phyloP scores from a whole-genome alignment of 2,329 filamentous ascomycete species.

The Trichoderma oligosporum region DNA sequence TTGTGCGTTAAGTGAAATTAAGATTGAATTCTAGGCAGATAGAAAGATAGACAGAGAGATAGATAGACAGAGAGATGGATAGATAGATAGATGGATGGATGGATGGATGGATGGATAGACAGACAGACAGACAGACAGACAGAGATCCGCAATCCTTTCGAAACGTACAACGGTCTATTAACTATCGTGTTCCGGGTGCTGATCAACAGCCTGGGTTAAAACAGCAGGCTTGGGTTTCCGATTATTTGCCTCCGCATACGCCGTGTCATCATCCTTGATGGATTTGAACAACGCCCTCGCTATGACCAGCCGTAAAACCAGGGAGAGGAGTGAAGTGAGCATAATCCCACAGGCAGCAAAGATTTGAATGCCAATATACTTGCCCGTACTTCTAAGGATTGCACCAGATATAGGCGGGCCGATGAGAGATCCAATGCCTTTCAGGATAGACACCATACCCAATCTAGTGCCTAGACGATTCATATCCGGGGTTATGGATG shows the following conservation, averaged over 20 bases:
- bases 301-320: slow-evolving; percentile 22
- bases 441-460: slow-evolving; percentile 41
- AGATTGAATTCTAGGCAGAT: no score
- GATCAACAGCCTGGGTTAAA: neutral
- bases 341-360: slow-evolving; percentile 26
- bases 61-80: no score
- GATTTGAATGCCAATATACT: slow-evolving; percentile 27
- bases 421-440: slow-evolving; percentile 35
- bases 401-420: slow-evolving; percentile 41
- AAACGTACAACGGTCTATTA: no score
- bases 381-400: slow-evolving; percentile 27
- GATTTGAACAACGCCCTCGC: slow-evolving; percentile 17
- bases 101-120: no score
- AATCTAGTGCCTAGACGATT: slow-evolving; percentile 41
- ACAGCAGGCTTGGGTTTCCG: neutral
- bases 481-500: slow-evolving; percentile 40
- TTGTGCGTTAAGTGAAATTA: no score
- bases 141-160: no score
- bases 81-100: no score
- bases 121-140: no score
- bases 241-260: neutral
- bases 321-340: slow-evolving; percentile 24
- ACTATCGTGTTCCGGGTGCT: no score
- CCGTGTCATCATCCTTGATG: slow-evolving; percentile 15
- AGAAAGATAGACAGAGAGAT: no score